Base-by-base conservation (phyloP, 768 basidiomycete genomes). In the Lepiota subincarnata region DNA sequence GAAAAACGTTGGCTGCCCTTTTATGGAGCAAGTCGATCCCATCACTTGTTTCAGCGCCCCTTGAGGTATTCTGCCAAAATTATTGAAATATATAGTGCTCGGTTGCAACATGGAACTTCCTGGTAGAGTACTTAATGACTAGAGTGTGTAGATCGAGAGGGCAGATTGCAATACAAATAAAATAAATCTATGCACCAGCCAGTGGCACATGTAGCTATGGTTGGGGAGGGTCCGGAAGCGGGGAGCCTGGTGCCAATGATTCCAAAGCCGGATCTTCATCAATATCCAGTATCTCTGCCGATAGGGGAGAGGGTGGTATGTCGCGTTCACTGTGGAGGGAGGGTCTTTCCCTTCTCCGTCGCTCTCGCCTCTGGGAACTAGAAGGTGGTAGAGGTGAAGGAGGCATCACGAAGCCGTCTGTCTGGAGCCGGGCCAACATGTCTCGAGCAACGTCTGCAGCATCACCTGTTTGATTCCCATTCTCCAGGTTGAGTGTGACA, bases 371-470 rank as follows among this genome's bases (percentile, higher is more conserved):
- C 58, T 72, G 74, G 10, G 70, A 55, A 4, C 71, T 57, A 28
- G 70, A 61, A 11, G 75, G 71, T 16, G 76, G 73, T 14, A 76
- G 73, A n/a, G 82, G 79, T 7, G 83, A 76, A 14, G 73, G 68
- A 10, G 82, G 73, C 11, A 67, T 65, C 52, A 75, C 71, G 65
- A 89, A 89, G 0, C 86, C 89, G 57, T 85, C 80, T 5, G 84
- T 80, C 65, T 92, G 77, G 24, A 92, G 75, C 36, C 76, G 79
- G 6, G 86, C 86, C 50, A 92, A 66, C 86, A 93, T 87, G 59
- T 86, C 82, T 48, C 79, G 80, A 3, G 91, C 91, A 44, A 81
- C 70, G 55, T 83, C 78, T 4, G 74, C 84, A 4, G 81, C 70
- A 34, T 81, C 78, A 42, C 73, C 72, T 16, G 62, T 60, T 36